A percentile compares a stretch with the other conserved stretches of the same genome.
phyloP scores from a whole-genome alignment of 306 rosid species.

The Cucurbita ficifolia region DNA sequence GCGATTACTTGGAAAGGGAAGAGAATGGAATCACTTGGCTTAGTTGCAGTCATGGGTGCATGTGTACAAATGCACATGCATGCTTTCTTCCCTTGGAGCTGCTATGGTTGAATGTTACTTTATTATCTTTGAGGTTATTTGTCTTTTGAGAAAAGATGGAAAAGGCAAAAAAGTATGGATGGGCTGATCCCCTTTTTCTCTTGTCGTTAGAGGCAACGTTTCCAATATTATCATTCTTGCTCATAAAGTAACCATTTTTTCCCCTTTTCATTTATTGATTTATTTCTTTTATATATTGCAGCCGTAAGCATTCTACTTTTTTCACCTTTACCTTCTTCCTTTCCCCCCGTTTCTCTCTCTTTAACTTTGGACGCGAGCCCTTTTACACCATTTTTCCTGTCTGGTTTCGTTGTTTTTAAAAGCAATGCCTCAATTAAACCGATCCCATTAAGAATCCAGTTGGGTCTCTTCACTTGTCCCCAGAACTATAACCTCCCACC shows the following conservation, averaged over 20 bases:
- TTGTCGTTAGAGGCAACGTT: background rate
- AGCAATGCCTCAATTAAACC: conserved; percentile 11
- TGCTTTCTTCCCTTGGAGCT: background rate
- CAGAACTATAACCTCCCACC: conserved; percentile 9
- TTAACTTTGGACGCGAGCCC: conserved; percentile 7
- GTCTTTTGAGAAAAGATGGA: background rate
- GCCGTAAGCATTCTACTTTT: conserved; percentile 12
- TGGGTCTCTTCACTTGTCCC: conserved; percentile 18
- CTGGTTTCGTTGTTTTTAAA: conserved; percentile 23
- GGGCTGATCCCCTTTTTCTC: background rate
- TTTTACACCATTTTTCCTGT: conserved; percentile 3
- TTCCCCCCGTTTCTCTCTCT: conserved; percentile 8
- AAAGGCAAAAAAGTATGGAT: conserved; percentile 7
- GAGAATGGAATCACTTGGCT: background rate
- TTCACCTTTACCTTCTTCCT: conserved; percentile 21
- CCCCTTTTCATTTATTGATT: background rate
- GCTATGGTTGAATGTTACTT: background rate
- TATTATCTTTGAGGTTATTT: conserved; percentile 2
- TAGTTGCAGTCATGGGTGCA: conserved; percentile 5
- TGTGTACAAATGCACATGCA: conserved; percentile 10
- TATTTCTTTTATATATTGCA: background rate
- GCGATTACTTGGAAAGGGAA: conserved; percentile 2
- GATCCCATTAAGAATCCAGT: conserved; percentile 16
- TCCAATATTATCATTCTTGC: background rate
- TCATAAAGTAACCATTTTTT: background rate